Percentiles rank a stretch among this genome's conserved stretches.
Conservation (phyloP, 2,329 filamentous ascomycete species). For the Curvularia eragrostidis region DNA sequence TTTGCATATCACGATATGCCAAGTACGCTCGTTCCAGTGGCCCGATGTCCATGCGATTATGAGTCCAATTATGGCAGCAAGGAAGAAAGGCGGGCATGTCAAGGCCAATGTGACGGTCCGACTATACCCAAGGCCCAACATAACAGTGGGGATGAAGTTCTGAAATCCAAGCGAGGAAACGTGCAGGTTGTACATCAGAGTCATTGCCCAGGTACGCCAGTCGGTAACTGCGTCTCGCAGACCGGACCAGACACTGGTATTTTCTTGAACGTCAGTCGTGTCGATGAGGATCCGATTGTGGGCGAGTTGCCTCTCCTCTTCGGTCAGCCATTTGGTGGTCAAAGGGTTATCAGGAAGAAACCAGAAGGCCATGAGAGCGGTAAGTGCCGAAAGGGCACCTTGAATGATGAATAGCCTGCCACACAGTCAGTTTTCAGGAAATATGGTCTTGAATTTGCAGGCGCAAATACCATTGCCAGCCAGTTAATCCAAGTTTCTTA, state of each 20-base stretch:
- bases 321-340: constrained; percentile 53
- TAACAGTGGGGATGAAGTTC: constrained; percentile 46
- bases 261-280: constrained; percentile 48
- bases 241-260: constrained; percentile 24
- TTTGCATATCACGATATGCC: constrained; percentile 42
- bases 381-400: not conserved
- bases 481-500: constrained; percentile 49
- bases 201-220: constrained; percentile 25
- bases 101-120: constrained; percentile 39
- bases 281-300: constrained; percentile 49
- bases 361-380: constrained; percentile 25
- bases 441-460: not conserved
- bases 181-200: constrained; percentile 29
- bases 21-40: constrained; percentile 40
- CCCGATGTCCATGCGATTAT: constrained; percentile 35
- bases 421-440: not conserved
- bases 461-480: constrained; percentile 48
- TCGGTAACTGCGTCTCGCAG: constrained; percentile 23
- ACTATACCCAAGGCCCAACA: constrained; percentile 41
- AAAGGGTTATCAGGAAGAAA: constrained; percentile 31
- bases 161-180: constrained; percentile 30
- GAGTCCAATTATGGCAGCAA: constrained; percentile 35
- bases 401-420: not conserved
- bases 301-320: constrained; percentile 50
- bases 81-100: constrained; percentile 42